A percentile compares a stretch with the other conserved stretches of the same genome.
Conservation (phyloP, 306 rosid genomes). For the Cucurbita ficifolia region DNA sequence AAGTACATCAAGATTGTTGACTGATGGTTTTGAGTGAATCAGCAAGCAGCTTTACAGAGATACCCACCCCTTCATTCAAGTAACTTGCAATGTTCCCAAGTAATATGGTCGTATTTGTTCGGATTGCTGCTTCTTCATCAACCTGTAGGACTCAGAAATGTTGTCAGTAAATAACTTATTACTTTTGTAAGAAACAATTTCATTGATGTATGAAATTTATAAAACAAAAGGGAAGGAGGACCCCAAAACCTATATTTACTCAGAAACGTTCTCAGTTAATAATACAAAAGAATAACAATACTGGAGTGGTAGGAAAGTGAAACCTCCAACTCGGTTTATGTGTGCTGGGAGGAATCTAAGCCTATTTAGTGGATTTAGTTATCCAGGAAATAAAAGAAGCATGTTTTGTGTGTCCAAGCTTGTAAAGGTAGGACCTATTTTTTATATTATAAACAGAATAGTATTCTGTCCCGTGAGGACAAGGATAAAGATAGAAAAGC, state of each 20-base stretch:
- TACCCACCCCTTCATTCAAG: conserved; percentile 84
- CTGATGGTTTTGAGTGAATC: background rate
- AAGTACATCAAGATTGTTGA: conserved; percentile 1
- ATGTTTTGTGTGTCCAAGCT: background rate
- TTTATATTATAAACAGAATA: background rate
- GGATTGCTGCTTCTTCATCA: conserved; percentile 93
- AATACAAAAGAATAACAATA: background rate
- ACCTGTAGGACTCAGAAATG: conserved; percentile 43
- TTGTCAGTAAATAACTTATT: background rate
- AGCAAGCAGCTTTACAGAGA: conserved; percentile 7
- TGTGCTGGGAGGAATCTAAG: background rate
- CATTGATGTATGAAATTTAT: background rate
- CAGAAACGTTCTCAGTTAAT: conserved; percentile 8
- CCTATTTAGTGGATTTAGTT: background rate
- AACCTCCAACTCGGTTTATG: background rate
- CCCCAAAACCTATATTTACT: background rate
- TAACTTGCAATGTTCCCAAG: conserved; percentile 86
- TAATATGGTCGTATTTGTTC: conserved; percentile 93
- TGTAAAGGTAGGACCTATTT: background rate
- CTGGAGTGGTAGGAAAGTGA: background rate
- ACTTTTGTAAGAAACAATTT: too few species aligned
- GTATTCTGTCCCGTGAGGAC: background rate
- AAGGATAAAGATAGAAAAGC: background rate
- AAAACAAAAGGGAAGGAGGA: background rate
- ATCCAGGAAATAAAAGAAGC: background rate